These are phyloP conservation scores for Chloranthus sessilifolius DNA, from an alignment of 164 flowering plant genomes.

Conservation along the genomic window DNA sequence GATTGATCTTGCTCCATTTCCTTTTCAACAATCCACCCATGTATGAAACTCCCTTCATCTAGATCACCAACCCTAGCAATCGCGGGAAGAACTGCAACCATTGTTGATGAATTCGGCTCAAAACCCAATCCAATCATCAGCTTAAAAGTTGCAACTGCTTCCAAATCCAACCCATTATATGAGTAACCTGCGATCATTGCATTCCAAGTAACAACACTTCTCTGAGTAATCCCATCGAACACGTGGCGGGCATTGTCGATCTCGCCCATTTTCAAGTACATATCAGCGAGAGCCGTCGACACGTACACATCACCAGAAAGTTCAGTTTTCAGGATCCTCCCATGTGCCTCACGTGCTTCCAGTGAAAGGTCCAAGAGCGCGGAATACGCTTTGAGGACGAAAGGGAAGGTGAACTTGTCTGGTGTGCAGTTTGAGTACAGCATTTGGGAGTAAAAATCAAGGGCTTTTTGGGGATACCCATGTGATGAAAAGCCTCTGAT, in stretches of 20 bases:
- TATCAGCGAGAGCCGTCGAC: constrained; percentile 10
- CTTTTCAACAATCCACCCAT: constrained; percentile 6
- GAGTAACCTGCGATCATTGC: constrained; percentile 12
- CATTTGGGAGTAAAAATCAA: constrained; percentile 11
- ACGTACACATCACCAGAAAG: constrained; percentile 4
- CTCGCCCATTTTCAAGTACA: constrained; percentile 7
- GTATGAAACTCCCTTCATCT: constrained; percentile 10
- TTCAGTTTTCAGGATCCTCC: constrained; percentile 8
- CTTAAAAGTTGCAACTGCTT: constrained; percentile 3
- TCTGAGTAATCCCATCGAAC: constrained; percentile 9
- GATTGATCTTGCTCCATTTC: constrained; percentile 1
- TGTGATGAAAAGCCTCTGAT: constrained; percentile 15
- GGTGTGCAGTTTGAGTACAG: constrained; percentile 8
- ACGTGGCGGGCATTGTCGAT: constrained; percentile 5
- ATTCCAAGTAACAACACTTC: constrained; percentile 13
- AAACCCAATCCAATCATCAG: constrained; percentile 4
- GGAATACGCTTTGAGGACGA: constrained; percentile 13
- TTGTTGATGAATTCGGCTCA: constrained; percentile 9
- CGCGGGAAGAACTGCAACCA: constrained; percentile 12
- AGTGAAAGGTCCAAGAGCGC: background rate
- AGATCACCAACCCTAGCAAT: constrained; percentile 8
- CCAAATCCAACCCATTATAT: constrained; percentile 9
- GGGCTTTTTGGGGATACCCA: constrained; percentile 8
- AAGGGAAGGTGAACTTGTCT: constrained; percentile 15
- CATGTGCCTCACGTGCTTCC: constrained; percentile 11